phyloP scores from a whole-genome alignment of 805 yeast genomes.

The Spathaspora passalidarum region DNA sequence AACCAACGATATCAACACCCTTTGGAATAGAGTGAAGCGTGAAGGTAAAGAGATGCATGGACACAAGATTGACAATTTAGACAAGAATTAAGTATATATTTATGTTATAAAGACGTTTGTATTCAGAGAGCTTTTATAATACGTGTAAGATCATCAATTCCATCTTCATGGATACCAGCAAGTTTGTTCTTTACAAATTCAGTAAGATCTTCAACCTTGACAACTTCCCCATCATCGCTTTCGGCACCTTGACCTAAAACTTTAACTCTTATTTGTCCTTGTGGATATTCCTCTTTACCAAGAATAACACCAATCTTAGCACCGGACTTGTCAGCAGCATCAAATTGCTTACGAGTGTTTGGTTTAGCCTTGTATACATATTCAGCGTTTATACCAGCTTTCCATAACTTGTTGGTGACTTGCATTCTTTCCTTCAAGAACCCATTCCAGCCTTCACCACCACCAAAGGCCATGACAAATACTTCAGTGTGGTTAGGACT shows the following conservation, averaged over 20 bases:
- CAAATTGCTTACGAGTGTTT: conserved; percentile 93
- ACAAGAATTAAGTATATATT: conserved; percentile 8
- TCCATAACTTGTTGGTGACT: conserved; percentile 81
- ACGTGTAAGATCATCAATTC: conserved; percentile 63
- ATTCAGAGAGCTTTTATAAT: conserved; percentile 52
- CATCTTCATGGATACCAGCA: conserved; percentile 41
- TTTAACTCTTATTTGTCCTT: conserved; percentile 83
- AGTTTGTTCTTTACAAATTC: conserved; percentile 41
- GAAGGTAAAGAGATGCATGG: conserved; percentile 38
- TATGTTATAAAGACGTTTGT: conserved; percentile 1
- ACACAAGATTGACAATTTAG: conserved; percentile 15
- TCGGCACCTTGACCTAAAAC: conserved; percentile 85
- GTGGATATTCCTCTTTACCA: conserved; percentile 89
- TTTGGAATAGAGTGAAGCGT: conserved; percentile 84
- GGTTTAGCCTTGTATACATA: conserved; percentile 91
- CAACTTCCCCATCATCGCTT: conserved; percentile 77
- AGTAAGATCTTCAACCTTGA: conserved; percentile 61
- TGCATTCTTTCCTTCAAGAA: conserved; percentile 89
- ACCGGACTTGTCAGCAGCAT: conserved; percentile 94
- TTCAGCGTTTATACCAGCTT: conserved; percentile 84
- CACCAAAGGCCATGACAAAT: conserved; percentile 96
- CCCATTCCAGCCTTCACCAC: conserved; percentile 95
- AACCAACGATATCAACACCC: conserved; percentile 59
- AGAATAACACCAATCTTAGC: conserved; percentile 87
- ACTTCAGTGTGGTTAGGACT: conserved; percentile 90